Evolutionary conservation across 148 eudicot species (phyloP).

Genomic region (Euryodendron excelsum): DNA sequence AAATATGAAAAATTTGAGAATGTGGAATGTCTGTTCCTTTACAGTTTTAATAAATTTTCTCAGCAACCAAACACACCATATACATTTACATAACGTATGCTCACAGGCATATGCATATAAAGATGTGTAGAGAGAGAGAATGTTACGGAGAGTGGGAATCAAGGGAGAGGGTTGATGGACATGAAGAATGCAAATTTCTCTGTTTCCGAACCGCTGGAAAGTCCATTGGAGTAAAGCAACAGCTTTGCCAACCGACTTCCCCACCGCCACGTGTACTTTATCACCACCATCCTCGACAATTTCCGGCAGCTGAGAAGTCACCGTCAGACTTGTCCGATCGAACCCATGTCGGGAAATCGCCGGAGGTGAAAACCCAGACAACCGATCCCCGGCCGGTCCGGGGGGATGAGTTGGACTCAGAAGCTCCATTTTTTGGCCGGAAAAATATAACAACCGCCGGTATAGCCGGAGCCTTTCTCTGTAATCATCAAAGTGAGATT

Average conservation of each 20-base stretch:
- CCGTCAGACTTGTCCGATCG: slow-evolving; percentile 20
- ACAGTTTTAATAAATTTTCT: neutral
- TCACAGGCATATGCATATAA: neutral
- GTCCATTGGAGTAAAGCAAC: slow-evolving; percentile 59
- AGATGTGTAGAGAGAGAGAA: slow-evolving; percentile 11
- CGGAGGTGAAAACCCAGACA: slow-evolving; percentile 38
- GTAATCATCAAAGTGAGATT: neutral
- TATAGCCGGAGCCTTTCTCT: neutral
- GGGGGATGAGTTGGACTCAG: slow-evolving; percentile 27
- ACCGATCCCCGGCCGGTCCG: slow-evolving; percentile 22
- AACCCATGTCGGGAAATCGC: slow-evolving; percentile 25
- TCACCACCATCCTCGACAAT: slow-evolving; percentile 29
- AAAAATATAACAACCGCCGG: neutral
- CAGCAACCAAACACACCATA: neutral
- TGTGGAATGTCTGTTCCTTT: neutral
- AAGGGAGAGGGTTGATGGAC: slow-evolving; percentile 78
- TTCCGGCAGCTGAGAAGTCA: slow-evolving; percentile 16
- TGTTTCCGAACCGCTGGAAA: slow-evolving; percentile 30
- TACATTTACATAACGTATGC: neutral
- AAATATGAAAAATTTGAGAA: neutral
- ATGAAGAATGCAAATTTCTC: slow-evolving; percentile 60
- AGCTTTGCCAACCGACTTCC: slow-evolving; percentile 50
- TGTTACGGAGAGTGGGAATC: slow-evolving; percentile 76
- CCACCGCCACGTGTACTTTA: slow-evolving; percentile 72
- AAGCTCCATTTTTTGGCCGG: slow-evolving; percentile 34